Base-by-base conservation (phyloP, 1,139 yeast species). In the Pichia sp. region DNA sequence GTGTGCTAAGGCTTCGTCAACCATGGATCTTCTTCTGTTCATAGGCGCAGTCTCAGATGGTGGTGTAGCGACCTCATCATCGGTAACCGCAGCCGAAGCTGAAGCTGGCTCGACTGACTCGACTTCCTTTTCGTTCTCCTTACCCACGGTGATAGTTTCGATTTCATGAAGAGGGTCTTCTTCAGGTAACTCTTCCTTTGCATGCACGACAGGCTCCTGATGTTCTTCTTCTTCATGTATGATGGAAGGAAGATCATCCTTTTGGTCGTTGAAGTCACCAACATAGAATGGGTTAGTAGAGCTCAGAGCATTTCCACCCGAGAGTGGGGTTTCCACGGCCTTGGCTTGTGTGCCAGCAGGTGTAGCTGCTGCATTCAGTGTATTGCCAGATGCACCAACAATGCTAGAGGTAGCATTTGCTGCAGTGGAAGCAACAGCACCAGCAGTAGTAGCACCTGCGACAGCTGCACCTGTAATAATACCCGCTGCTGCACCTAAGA, bases 1-100 rank as follows among this genome's bases (percentile, higher is more conserved):
- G 23, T 42, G 34, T 22, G 52, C 46, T 38, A 52, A 29, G 9
- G 51, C 56, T 32, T 52, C 57, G 35, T 52, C 59, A 37, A 53
- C 57, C 58, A 54, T 52, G 7, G 58, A 53, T 27, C 38, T 39
- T 43, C 53, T 52, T 40, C 52, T 47, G n/a, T 28, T 19, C 4
- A 33, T 23, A 12, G 39, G 41, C 22, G 41, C 37, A 11, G 35
- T 30, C 11, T 29, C 22, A 20, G 38, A 3, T 7, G 27, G 15
- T 14, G 33, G 22, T 25, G 25, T n/a, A 6, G 12, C 4, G n/a
- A 9, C 17, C 22, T 11, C 21, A 6, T 7, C 14, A 16, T 6
- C 11, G 15, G 4, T 30, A 26, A 31, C 33, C 22, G 35, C 29
- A 13, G 26, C 27, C 11, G 34, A 29, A 13, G 13, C 16, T 19